Base-by-base conservation (phyloP, 139 green algal genomes). In the Auxenochlorella pyrenoidosa region DNA sequence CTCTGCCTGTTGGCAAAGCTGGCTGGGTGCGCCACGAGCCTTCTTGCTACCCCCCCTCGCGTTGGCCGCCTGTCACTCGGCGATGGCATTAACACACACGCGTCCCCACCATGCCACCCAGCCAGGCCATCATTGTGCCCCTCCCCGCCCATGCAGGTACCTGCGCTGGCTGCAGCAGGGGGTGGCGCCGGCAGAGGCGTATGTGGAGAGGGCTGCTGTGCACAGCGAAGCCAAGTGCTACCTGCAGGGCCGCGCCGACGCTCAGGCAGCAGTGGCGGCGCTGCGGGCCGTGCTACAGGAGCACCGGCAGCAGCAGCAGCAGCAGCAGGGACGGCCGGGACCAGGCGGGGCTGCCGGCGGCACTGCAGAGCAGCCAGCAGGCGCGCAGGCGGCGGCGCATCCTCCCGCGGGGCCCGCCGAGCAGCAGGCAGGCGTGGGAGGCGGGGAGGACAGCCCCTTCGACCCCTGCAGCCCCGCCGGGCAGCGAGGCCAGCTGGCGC, bases 171-270 rank as follows among this genome's bases (percentile, higher is more conserved):
- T 90, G 40, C 86, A 87, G 60, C 24, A 81, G 4, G 87, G 84
- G 38, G n/a, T 93, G 40, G 1, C 38, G 1, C 54, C 59, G 0
- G 38, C 18, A 5, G 83, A 90, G 75, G 91, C 83, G 1, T 93
- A 92, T 72, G 30, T 72, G 8, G 59, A 90, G 80, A 54, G 91
- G 1, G 47, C 88, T 1, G 86, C 68, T 2, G 75, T 88, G 5
- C 85, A 93, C 82, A n/a, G 1, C 30, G 8, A 12, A 6, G 82
- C 89, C 6, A 87, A 87, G 63, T 90, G 83, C 73, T 94, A 86
- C 85, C 82, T 93, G 21, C 90, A 93, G 82, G 79, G 76, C 0
- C 41, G 65, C 12, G 70, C 78, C 19, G 90, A 94, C 51, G 86
- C 88, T 2, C 44, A 71, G 21, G 70, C 71, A 30, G 89, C 84